Base-by-base conservation (phyloP, 768 basidiomycete genomes). In the Lanmaoa rubissima region DNA sequence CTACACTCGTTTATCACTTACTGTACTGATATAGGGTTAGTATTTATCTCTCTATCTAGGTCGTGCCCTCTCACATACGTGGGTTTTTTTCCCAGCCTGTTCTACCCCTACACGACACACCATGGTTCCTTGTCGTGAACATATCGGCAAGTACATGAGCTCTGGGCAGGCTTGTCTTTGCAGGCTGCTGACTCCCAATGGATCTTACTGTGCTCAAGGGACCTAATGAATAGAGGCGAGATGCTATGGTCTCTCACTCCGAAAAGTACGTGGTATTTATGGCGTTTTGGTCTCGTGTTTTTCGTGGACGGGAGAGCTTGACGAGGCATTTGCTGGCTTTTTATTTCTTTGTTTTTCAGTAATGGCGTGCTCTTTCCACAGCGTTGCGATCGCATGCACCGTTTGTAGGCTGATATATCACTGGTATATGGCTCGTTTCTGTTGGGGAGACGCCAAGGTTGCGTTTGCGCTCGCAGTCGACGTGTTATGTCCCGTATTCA, bases 371-470 rank as follows among this genome's bases (percentile, higher is more conserved):
- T 28, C 41, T 7, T 62, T 59, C 16, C 69, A 71, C 3, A n/a
- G 56, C 2, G 46, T 61, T 2, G 69, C 69, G 21, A 65, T 73
- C 17, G 34, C 53, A 16, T 54, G 59, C 48, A 73, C 70, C 8
- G 7, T 62, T 4, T 64, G 68, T n/a, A 59, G 69, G 48, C 17
- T 73, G 9, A 1, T 16, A 5, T 66, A 66, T 49, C 62, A 67
- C 31, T 58, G 58, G 58, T 48, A 58, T 39, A 66, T 52, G 48
- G 34, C 51, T 5, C 46, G 47, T 17, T 69, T 69, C 19, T 68
- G 71, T 65, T 71, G 69, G 71, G 70, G 73, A 40, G 71, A 71
- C 35, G 56, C 44, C 6, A 68, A 60, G 61, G 67, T 63, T 4
- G 45, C 51, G n/a, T 39, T 68, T 1, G 71, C 67, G 6, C 59